phyloP scores from a whole-genome alignment of 768 basidiomycete genomes.

The Boletus barrowsii region DNA sequence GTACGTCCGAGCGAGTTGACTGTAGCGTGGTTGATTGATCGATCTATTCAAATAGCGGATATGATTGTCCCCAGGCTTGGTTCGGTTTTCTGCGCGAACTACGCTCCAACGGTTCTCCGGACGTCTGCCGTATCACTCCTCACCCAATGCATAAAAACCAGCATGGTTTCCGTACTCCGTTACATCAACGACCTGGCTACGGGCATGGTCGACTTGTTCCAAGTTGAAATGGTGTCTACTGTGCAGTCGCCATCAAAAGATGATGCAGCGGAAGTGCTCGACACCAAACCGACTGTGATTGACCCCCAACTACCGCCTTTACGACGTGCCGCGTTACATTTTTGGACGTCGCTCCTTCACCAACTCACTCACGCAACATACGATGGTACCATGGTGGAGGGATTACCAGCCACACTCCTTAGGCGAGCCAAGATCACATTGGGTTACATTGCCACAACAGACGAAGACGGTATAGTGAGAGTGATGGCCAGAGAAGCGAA shows the following conservation, averaged over 20 bases:
- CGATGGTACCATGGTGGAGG: conserved; percentile 28
- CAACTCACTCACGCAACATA: conserved; percentile 52
- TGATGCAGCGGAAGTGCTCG: conserved; percentile 34
- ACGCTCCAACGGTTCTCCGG: conserved; percentile 72
- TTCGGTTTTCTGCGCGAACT: conserved; percentile 51
- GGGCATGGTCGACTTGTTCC: conserved; percentile 76
- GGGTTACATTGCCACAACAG: conserved; percentile 65
- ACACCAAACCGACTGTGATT: conserved; percentile 53
- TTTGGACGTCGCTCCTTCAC: conserved; percentile 69
- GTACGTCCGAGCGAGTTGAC: conserved; percentile 40
- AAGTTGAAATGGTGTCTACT: conserved; percentile 48
- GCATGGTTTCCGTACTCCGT: conserved; percentile 56
- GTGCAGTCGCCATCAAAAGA: conserved; percentile 14
- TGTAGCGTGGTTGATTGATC: not conserved
- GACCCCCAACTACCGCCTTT: conserved; percentile 73
- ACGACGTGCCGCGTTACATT: conserved; percentile 83
- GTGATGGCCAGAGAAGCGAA: conserved; percentile 73
- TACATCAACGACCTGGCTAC: conserved; percentile 61
- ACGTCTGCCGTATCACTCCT: conserved; percentile 68
- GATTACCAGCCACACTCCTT: conserved; percentile 34
- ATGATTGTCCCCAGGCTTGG: conserved; percentile 72
- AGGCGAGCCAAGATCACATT: conserved; percentile 58
- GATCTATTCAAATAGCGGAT: conserved; percentile 46
- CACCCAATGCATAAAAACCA: conserved; percentile 66
- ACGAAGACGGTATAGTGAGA: conserved; percentile 67